A percentile compares a stretch with the other conserved stretches of the same genome.
Conservation (phyloP, 805 yeast genomes). For the Candida patagonica region DNA sequence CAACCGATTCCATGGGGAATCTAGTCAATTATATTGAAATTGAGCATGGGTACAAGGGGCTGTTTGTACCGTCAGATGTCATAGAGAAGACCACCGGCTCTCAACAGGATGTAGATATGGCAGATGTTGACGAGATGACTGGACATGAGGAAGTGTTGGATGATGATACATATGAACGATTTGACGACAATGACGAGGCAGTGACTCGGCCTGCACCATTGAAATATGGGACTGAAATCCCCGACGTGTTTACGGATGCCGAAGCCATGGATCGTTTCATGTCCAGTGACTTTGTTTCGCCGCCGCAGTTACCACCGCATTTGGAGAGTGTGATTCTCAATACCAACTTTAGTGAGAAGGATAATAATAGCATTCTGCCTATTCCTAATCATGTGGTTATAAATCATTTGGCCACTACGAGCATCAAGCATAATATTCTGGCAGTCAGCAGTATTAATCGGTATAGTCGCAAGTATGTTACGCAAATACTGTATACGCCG, state of each 20-base stretch:
- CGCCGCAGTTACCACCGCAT: conserved; percentile 96
- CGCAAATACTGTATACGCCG: conserved; percentile 89
- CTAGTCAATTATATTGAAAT: conserved; percentile 68
- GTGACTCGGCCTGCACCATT: conserved; percentile 51
- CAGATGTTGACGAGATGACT: background rate
- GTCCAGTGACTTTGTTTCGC: conserved; percentile 49
- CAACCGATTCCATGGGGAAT: conserved; percentile 93
- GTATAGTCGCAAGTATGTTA: conserved; percentile 81
- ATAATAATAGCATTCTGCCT: conserved; percentile 78
- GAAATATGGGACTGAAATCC: conserved; percentile 40
- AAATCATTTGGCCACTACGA: conserved; percentile 88
- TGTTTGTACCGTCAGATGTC: conserved; percentile 1
- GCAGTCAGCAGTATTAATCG: conserved; percentile 90
- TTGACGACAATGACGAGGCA: conserved; percentile 48
- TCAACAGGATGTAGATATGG: conserved; percentile 1
- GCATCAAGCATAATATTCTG: conserved; percentile 84
- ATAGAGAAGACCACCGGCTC: conserved; percentile 9
- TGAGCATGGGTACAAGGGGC: conserved; percentile 1
- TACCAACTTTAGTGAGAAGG: conserved; percentile 60
- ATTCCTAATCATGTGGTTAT: conserved; percentile 92
- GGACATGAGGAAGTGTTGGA: conserved; percentile 10
- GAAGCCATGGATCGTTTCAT: conserved; percentile 35
- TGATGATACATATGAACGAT: conserved; percentile 42
- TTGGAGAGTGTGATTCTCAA: conserved; percentile 88
- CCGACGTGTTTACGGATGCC: conserved; percentile 33